phyloP scores from a whole-genome alignment of 345 rosid species.

The Linum usitatissimum region DNA sequence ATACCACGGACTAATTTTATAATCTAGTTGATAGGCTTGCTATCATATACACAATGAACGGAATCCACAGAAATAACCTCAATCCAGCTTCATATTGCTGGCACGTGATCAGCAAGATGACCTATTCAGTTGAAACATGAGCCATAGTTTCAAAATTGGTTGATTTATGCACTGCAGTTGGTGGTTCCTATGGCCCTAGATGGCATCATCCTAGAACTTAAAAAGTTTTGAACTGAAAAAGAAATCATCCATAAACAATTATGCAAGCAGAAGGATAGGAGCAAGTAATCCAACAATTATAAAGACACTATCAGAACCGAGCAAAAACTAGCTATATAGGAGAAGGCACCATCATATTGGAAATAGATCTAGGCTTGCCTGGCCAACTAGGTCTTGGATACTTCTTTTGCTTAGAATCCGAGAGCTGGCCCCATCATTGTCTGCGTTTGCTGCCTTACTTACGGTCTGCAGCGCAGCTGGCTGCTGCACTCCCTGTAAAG shows the following conservation, averaged over 20 bases:
- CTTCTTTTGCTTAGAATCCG: slow-evolving; percentile 79
- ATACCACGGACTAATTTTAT: not conserved
- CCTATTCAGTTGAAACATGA: not conserved
- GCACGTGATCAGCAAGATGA: not conserved
- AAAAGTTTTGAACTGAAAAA: not conserved
- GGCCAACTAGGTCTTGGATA: slow-evolving; percentile 72
- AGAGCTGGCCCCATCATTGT: slow-evolving; percentile 45
- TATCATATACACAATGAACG: no score
- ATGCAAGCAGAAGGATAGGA: not conserved
- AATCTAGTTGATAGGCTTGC: not conserved
- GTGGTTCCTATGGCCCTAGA: no score
- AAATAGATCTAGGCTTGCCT: slow-evolving; percentile 34
- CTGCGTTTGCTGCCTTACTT: slow-evolving; percentile 34
- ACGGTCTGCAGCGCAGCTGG: slow-evolving; percentile 33
- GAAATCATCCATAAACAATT: not conserved
- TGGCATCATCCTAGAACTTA: not conserved
- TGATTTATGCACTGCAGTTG: no score
- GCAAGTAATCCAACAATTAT: not conserved
- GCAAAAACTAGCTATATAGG: not conserved
- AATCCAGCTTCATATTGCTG: no score
- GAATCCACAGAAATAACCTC: no score
- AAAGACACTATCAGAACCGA: not conserved
- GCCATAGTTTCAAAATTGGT: not conserved
- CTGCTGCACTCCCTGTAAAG: slow-evolving; percentile 38
- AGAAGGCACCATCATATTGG: not conserved